Conservation (phyloP, 257 asterid genomes). For the Schizonepeta tenuifolia region DNA sequence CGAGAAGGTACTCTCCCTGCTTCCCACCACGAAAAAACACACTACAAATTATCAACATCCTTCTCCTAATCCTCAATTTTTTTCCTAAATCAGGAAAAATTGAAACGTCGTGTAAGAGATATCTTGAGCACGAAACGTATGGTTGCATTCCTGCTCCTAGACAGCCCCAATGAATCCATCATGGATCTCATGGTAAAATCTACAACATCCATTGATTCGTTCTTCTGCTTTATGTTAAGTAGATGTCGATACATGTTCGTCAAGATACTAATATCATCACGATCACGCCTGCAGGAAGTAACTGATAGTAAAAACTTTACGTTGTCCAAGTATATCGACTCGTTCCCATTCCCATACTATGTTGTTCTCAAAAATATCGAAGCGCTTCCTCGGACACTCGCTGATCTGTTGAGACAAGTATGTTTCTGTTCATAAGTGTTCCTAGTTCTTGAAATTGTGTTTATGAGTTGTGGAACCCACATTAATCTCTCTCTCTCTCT, state of each 20-base stretch:
- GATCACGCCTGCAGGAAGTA: conserved; percentile 55
- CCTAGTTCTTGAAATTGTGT: not conserved
- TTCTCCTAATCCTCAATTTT: conserved; percentile 7
- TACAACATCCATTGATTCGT: not conserved
- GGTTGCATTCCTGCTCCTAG: conserved; percentile 87
- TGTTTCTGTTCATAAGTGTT: conserved; percentile 18
- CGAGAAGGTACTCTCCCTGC: conserved; percentile 65
- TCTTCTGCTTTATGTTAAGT: not conserved
- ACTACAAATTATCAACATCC: not conserved
- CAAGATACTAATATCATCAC: conserved; percentile 6
- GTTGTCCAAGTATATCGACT: conserved; percentile 58
- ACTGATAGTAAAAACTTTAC: conserved; percentile 9
- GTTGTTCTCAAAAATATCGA: conserved; percentile 81
- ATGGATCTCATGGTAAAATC: conserved; percentile 60
- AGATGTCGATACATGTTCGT: not conserved
- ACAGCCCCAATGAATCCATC: conserved; percentile 73
- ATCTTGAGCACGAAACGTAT: conserved; percentile 71
- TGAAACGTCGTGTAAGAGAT: conserved; percentile 79
- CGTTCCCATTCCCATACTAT: conserved; percentile 73
- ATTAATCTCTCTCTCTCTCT: no score
- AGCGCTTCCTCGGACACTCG: conserved; percentile 89
- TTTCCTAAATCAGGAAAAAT: conserved; percentile 49
- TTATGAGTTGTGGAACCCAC: conserved; percentile 1
- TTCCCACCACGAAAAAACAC: not conserved
- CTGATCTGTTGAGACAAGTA: conserved; percentile 93